Conservation (phyloP, 2,329 filamentous ascomycete species). For the Eurotiales sp. region DNA sequence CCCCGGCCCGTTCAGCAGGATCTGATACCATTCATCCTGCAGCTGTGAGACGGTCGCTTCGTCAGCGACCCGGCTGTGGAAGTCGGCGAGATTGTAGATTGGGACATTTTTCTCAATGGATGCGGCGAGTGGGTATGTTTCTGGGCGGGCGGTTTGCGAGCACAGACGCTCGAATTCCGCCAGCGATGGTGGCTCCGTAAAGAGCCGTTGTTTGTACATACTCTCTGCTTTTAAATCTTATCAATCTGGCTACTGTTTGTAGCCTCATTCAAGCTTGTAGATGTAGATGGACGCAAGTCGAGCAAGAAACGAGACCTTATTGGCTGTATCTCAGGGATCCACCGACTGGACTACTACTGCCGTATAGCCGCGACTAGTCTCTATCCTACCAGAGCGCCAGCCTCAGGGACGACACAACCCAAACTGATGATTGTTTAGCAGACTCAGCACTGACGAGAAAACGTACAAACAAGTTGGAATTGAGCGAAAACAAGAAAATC, state of each 20-base stretch:
- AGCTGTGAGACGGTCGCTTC: conserved; percentile 35
- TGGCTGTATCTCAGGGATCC: not conserved
- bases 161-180: conserved; percentile 45
- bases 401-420: too few species aligned
- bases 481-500: too few species aligned
- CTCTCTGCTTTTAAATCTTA: not conserved
- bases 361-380: too few species aligned
- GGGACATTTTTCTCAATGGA: conserved; percentile 51
- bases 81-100: conserved; percentile 45
- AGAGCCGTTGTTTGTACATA: not conserved
- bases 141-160: conserved; percentile 33
- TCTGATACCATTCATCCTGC: conserved; percentile 60
- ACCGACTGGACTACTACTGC: too few species aligned
- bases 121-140: conserved; percentile 48
- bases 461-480: too few species aligned
- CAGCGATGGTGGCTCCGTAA: conserved; percentile 32
- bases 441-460: too few species aligned
- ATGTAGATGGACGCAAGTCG: too few species aligned
- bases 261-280: too few species aligned
- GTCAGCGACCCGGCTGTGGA: conserved; percentile 24
- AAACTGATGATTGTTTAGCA: too few species aligned
- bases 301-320: too few species aligned
- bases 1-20: conserved; percentile 55
- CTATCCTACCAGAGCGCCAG: too few species aligned
- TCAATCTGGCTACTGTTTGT: too few species aligned